Evolutionary conservation across 352 stramenopile species (phyloP), one percentile per base, ranked within the genome.

Genomic region (Phytophthora ohioensis): DNA sequence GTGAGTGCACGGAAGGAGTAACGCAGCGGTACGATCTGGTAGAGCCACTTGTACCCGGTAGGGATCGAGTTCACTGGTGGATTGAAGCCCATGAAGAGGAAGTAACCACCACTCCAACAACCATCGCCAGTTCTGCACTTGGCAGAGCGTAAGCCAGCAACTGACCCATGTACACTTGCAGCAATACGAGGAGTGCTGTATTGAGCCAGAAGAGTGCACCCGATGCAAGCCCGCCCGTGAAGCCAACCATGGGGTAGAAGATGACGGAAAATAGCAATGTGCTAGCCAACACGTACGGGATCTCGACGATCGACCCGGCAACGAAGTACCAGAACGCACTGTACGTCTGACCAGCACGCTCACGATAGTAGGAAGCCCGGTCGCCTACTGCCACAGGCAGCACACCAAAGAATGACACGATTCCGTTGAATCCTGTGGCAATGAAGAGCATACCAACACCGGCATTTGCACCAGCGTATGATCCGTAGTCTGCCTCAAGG

Each of bases 401-500:
- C 0, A 94, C 86, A 3, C 78, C 89, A 46, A 95, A 82, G 45
- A 97, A 90, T n/a, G 82, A 91, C 34, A 95, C 89, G 51, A 97
- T 87, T 30, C 82, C 81, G 52, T 92, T 86, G 62, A 98, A 98
- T 36, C 91, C 64, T 0, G 92, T 92, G 3, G 85, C 79, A 5
- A 93, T 78, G 71, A 97, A 98, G 41, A 97, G 88, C 39, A 97
- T 88, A 11, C 88, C 85, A 32, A 97, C 67, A 13, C 82, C 83
- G 11, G 71, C 69, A 57, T 88, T 87, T 38, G 76, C 64, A 5
- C 79, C 79, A 41, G 75, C 71, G 51, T 82, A 89, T 11, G 81
- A 81, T 3, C 42, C 60, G 63, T 86, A 88, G 10, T 91, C 67
- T 30, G 79, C 68, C 27, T 78, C 64, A 21, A 85, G 60, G 60